Base-by-base conservation (phyloP, 805 yeast genomes). In the Starmerella apicola region DNA sequence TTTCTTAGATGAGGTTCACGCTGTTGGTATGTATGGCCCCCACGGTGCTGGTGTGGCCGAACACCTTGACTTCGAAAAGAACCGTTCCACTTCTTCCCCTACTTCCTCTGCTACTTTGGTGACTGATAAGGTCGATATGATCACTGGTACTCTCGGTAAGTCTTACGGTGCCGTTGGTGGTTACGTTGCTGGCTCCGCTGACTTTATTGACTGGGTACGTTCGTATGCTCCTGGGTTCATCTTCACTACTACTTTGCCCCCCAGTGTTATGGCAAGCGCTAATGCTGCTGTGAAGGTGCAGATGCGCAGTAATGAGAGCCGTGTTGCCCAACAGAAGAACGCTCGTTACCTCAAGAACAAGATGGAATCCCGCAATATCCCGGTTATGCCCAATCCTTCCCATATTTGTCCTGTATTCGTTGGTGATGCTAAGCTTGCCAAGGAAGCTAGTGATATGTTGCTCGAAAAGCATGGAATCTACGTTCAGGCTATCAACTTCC, bases 31-130 rank as follows among this genome's bases (percentile, higher is more conserved):
- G 78, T 91, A 91, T 59, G 99, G 99, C 54, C 97, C 99, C 44
- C 95, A 82, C 55, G 99, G 99, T 58, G 98, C 95, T 25, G 99
- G 99, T 65, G 97, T 91, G 40, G 95, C 97, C 35, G 99, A 91
- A 63, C 98, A 91, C 60, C 68, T 81, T 54, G 83, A 91, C 63
- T 91, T 85, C 53, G 82, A 82, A 34, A 76, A 77, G 40, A 94
- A 88, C 58, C 73, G 82, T 56, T 58, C 66, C 43, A 61, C 76
- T 13, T 91, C 91, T 50, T 46, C 52, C n/a, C 41, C 41, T 10
- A 39, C 50, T 24, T 28, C 69, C 69, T 12, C 65, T 73, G 23
- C 20, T 10, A 28, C 12, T n/a, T 33, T 38, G 5, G 80, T 81
- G 26, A 73, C 80, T 82, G 86, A 79, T 60, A 76, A 96, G 59